These are phyloP conservation scores for Sporothrix mexicana DNA, from an alignment of 2,329 filamentous ascomycete species.

Conservation along the genomic window DNA sequence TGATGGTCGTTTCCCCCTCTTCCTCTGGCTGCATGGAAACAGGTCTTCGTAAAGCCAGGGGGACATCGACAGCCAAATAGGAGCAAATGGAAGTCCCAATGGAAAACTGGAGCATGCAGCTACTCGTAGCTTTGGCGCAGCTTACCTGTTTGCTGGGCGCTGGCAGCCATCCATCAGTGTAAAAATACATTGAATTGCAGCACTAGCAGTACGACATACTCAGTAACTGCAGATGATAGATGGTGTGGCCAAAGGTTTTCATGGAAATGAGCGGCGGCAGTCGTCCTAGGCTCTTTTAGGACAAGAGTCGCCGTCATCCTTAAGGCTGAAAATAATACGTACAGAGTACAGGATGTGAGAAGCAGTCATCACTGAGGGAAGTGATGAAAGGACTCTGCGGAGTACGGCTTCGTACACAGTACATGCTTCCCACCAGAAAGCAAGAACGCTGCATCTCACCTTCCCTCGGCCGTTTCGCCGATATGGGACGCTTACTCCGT, in stretches of 20 bases:
- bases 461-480: conserved; percentile 23
- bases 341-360: not conserved
- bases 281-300: conserved; percentile 22
- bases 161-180: not conserved
- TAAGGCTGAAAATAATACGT: conserved; percentile 24
- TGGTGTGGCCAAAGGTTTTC: not conserved
- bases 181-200: not conserved
- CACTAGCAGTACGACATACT: not conserved
- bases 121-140: conserved; percentile 4
- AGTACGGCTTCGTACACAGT: no score
- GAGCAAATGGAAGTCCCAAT: conserved; percentile 5
- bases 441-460: conserved; percentile 18
- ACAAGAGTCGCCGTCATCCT: conserved; percentile 18
- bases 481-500: conserved; percentile 24
- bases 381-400: no score
- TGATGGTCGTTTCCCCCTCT: conserved; percentile 6
- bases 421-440: not conserved
- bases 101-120: not conserved
- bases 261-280: conserved; percentile 9
- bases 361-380: not conserved
- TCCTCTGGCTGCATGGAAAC: not conserved
- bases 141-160: conserved; percentile 9
- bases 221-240: not conserved
- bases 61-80: conserved; percentile 18
- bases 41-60: conserved; percentile 6